Percentiles rank a stretch among this genome's conserved stretches.
These are phyloP conservation scores for Vaccinium darrowii DNA, from an alignment of 148 eudicot species.

Conservation along the genomic window DNA sequence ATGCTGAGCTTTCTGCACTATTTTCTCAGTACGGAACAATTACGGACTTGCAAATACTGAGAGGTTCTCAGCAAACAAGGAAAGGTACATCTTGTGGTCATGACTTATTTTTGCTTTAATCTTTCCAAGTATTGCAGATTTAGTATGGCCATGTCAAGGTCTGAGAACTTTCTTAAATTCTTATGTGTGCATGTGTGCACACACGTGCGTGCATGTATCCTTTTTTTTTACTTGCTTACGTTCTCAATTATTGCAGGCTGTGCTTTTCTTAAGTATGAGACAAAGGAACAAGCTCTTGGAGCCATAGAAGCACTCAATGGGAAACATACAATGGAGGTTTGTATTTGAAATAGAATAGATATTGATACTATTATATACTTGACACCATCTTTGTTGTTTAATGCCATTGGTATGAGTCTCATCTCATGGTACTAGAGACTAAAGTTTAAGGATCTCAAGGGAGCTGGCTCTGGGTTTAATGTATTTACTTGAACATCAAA, in stretches of 20 bases:
- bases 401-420: background rate
- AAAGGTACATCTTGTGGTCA: conserved; percentile 54
- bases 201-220: background rate
- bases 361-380: conserved; percentile 12
- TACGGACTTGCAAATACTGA: conserved; percentile 83
- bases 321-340: conserved; percentile 92
- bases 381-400: conserved; percentile 14
- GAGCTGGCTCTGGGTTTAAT: background rate
- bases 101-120: conserved; percentile 3
- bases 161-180: conserved; percentile 8
- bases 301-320: conserved; percentile 87
- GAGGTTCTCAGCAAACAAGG: conserved; percentile 94
- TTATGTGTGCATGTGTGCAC: background rate
- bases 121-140: background rate
- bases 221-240: background rate
- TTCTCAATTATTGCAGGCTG: conserved; percentile 12
- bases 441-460: background rate
- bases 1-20: conserved; percentile 75
- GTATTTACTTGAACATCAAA: background rate
- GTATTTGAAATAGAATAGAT: background rate
- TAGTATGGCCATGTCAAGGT: conserved; percentile 6
- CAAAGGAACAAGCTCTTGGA: conserved; percentile 90
- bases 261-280: conserved; percentile 90
- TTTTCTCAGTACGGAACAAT: conserved; percentile 85
- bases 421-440: background rate